phyloP scores from a whole-genome alignment of 768 basidiomycete genomes.

The Lentinula aciculospora region DNA sequence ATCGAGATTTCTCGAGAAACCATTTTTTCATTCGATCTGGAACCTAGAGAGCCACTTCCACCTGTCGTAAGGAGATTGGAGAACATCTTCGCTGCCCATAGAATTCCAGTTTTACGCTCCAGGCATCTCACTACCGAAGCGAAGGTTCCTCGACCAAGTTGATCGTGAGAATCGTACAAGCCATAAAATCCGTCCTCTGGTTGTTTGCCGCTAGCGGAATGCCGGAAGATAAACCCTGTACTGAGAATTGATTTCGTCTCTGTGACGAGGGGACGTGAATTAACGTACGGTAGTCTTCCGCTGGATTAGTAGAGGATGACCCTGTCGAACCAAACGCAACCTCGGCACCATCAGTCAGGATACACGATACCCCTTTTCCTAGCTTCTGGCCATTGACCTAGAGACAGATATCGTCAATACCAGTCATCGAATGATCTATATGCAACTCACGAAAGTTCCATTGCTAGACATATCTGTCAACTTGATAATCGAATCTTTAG shows the following conservation, averaged over 20 bases:
- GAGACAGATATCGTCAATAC: background rate
- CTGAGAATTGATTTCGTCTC: background rate
- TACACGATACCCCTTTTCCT: slow-evolving; percentile 44
- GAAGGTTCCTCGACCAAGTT: slow-evolving; percentile 89
- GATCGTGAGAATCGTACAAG: slow-evolving; percentile 58
- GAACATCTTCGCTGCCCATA: slow-evolving; percentile 89
- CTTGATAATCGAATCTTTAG: slow-evolving; percentile 32
- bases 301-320: slow-evolving; percentile 34
- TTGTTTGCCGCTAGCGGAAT: slow-evolving; percentile 41
- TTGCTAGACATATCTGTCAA: slow-evolving; percentile 63
- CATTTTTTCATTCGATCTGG: slow-evolving; percentile 20
- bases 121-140: slow-evolving; percentile 86
- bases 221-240: slow-evolving; percentile 69
- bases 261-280: background rate
- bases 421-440: background rate
- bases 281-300: slow-evolving; percentile 71
- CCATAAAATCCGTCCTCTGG: slow-evolving; percentile 52
- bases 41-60: slow-evolving; percentile 19
- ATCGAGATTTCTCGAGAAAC: slow-evolving; percentile 77
- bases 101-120: slow-evolving; percentile 60
- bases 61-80: slow-evolving; percentile 38
- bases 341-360: slow-evolving; percentile 78
- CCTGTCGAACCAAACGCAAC: slow-evolving; percentile 71
- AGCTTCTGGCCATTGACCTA: slow-evolving; percentile 70
- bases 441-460: slow-evolving; percentile 57